Conservation (phyloP, 2,329 filamentous ascomycete species). For the Alternaria brassicicola region DNA sequence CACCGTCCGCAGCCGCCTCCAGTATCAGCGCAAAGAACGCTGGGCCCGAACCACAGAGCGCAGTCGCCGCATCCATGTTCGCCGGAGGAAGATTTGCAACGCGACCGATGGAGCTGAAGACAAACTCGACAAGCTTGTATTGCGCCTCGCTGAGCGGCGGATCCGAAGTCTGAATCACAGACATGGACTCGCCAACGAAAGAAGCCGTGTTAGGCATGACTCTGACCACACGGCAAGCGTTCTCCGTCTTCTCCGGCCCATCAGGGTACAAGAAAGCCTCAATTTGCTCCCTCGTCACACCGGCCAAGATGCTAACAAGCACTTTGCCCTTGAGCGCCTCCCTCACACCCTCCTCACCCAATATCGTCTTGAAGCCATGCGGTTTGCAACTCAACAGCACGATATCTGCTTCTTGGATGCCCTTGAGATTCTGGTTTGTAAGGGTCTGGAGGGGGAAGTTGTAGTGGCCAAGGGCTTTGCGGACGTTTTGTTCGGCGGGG, state of each 20-base stretch:
- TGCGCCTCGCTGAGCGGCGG: slow-evolving; percentile 63
- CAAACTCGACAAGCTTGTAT: slow-evolving; percentile 70
- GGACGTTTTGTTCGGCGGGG: slow-evolving; percentile 72
- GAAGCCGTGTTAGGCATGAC: slow-evolving; percentile 87
- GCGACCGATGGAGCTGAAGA: slow-evolving; percentile 76
- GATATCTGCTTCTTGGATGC: slow-evolving; percentile 72
- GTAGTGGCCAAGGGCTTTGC: slow-evolving; percentile 68
- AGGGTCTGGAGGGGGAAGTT: slow-evolving; percentile 67
- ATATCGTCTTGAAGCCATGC: slow-evolving; percentile 71
- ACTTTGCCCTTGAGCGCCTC: slow-evolving; percentile 79
- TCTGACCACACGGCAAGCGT: slow-evolving; percentile 69
- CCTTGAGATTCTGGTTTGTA: slow-evolving; percentile 72
- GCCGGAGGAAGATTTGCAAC: slow-evolving; percentile 70
- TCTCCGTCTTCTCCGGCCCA: slow-evolving; percentile 51
- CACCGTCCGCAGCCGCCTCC: slow-evolving; percentile 77
- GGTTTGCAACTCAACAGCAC: slow-evolving; percentile 83
- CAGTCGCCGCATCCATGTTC: slow-evolving; percentile 75
- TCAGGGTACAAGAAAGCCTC: slow-evolving; percentile 66
- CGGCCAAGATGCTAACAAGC: slow-evolving; percentile 80
- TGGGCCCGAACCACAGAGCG: slow-evolving; percentile 75
- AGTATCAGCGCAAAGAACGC: slow-evolving; percentile 78
- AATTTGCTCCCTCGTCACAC: slow-evolving; percentile 73
- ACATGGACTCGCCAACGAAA: slow-evolving; percentile 81
- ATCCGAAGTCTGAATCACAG: slow-evolving; percentile 68
- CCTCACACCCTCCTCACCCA: slow-evolving; percentile 70